phyloP scores from a whole-genome alignment of 2,329 filamentous ascomycete genomes.

The Ophioceras dolichostomum region DNA sequence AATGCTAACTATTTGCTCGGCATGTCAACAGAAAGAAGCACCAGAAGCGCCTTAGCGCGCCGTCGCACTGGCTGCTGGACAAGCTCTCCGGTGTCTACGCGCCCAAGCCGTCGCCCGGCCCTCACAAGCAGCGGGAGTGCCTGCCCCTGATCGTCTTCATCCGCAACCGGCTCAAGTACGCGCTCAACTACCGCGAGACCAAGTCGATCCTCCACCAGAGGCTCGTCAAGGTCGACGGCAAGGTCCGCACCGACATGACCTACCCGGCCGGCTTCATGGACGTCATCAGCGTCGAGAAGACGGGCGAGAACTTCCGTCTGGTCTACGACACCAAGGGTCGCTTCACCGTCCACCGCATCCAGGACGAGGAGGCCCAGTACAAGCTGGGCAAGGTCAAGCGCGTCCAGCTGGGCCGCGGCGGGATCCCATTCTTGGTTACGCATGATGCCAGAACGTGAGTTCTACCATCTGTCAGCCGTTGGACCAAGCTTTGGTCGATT shows the following conservation, averaged over 20 bases:
- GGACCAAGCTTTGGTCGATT: slow-evolving; percentile 92
- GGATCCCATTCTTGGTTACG: slow-evolving; percentile 99
- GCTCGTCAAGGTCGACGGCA: slow-evolving; percentile 98
- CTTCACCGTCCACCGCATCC: slow-evolving; percentile 99
- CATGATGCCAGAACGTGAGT: slow-evolving; percentile 99
- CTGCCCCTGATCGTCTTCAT: slow-evolving; percentile 98
- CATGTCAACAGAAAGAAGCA: slow-evolving; percentile 72
- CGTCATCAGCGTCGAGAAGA: slow-evolving; percentile 99
- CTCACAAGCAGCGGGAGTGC: slow-evolving; percentile 99
- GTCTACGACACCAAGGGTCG: slow-evolving; percentile 99
- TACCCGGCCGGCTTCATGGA: slow-evolving; percentile 99
- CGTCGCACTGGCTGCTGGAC: slow-evolving; percentile 99
- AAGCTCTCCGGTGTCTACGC: slow-evolving; percentile 91
- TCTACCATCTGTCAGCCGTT: slow-evolving; percentile 99
- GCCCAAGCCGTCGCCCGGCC: slow-evolving; percentile 65
- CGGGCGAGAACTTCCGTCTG: slow-evolving; percentile 99
- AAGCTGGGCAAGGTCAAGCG: slow-evolving; percentile 99
- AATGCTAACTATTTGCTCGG: not conserved
- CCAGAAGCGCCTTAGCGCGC: slow-evolving; percentile 98
- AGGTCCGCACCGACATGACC: slow-evolving; percentile 97
- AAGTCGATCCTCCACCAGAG: slow-evolving; percentile 99
- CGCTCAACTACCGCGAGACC: slow-evolving; percentile 95
- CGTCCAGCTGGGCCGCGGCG: slow-evolving; percentile 97
- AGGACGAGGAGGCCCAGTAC: slow-evolving; percentile 97
- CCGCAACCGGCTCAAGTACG: slow-evolving; percentile 96